phyloP scores from a whole-genome alignment of 257 asterid species.

The Lavandula angustifolia region DNA sequence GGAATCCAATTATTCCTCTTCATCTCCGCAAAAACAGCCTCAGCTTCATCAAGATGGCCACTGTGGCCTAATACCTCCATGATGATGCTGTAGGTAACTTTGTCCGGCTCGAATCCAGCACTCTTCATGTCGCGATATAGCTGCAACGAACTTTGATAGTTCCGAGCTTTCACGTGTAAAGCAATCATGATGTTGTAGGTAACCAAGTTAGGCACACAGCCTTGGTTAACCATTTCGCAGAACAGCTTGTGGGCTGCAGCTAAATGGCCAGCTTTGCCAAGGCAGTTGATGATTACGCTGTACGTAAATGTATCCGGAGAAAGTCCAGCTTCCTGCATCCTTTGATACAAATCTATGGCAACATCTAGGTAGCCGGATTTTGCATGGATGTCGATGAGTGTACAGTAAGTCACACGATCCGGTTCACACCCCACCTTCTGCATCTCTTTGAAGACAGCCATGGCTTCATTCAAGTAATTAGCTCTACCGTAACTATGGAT shows the following conservation, averaged over 20 bases:
- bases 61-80: conserved; percentile 99
- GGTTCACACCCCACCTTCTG: conserved; percentile 74
- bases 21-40: conserved; percentile 85
- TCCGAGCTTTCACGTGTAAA: conserved; percentile 88
- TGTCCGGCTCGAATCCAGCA: conserved; percentile 93
- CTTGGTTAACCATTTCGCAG: conserved; percentile 85
- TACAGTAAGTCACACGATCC: conserved; percentile 95
- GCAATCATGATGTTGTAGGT: conserved; percentile 96
- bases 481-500: conserved; percentile 95
- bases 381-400: conserved; percentile 93
- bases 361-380: conserved; percentile 91
- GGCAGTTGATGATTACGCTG: conserved; percentile 92
- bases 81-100: conserved; percentile 88
- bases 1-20: conserved; percentile 92
- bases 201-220: conserved; percentile 84
- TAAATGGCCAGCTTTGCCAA: conserved; percentile 93
- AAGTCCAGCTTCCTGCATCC: conserved; percentile 94
- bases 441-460: conserved; percentile 76
- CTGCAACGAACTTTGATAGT: conserved; percentile 75
- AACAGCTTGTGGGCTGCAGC: conserved; percentile 77
- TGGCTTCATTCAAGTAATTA: conserved; percentile 75
- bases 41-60: conserved; percentile 90
- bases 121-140: conserved; percentile 86
- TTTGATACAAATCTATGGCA: conserved; percentile 81
- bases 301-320: conserved; percentile 97